Percentiles rank a stretch among this genome's conserved stretches.
These are phyloP conservation scores for Dendrostoma leiphaemia DNA, from an alignment of 2,329 filamentous ascomycete genomes.

Conservation along the genomic window DNA sequence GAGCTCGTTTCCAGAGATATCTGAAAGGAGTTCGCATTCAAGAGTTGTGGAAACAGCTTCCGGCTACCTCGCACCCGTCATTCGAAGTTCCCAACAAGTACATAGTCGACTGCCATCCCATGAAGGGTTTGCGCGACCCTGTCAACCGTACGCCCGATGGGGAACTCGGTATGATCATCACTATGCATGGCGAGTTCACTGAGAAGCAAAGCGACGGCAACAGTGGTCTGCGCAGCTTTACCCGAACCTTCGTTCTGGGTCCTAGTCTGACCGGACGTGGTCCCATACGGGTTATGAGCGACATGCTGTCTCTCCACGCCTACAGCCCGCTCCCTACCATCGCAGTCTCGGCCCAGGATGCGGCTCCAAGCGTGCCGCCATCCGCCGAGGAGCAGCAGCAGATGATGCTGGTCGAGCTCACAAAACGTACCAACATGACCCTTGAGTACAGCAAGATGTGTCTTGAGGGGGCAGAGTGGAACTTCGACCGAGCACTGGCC, in stretches of 20 bases:
- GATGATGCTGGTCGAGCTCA: conserved; percentile 72
- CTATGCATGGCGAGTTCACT: conserved; percentile 80
- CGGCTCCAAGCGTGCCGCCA: conserved; percentile 22
- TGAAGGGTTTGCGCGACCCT: conserved; percentile 70
- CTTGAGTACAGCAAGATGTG: conserved; percentile 78
- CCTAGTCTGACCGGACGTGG: conserved; percentile 66
- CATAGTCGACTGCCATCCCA: conserved; percentile 76
- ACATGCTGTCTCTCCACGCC: conserved; percentile 72
- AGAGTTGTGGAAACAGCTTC: conserved; percentile 67
- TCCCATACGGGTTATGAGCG: conserved; percentile 72
- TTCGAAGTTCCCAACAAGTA: conserved; percentile 72
- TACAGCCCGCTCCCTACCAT: conserved; percentile 53
- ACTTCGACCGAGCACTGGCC: conserved; percentile 70
- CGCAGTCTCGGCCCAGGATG: conserved; percentile 27
- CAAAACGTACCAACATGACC: conserved; percentile 77
- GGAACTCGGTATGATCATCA: conserved; percentile 75
- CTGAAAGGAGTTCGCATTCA: conserved; percentile 66
- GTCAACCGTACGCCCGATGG: conserved; percentile 61
- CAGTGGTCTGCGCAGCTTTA: conserved; percentile 72
- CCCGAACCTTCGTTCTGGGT: conserved; percentile 75
- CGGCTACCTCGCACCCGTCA: conserved; percentile 71
- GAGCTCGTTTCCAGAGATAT: conserved; percentile 62
- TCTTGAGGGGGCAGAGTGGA: conserved; percentile 75
- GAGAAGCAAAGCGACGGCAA: conserved; percentile 61
- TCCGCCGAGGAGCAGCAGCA: conserved; percentile 54